Evolutionary conservation across 2,329 filamentous ascomycete genomes (phyloP), one percentile per base, ranked within the genome.

Genomic region (Cladosporium sp.): DNA sequence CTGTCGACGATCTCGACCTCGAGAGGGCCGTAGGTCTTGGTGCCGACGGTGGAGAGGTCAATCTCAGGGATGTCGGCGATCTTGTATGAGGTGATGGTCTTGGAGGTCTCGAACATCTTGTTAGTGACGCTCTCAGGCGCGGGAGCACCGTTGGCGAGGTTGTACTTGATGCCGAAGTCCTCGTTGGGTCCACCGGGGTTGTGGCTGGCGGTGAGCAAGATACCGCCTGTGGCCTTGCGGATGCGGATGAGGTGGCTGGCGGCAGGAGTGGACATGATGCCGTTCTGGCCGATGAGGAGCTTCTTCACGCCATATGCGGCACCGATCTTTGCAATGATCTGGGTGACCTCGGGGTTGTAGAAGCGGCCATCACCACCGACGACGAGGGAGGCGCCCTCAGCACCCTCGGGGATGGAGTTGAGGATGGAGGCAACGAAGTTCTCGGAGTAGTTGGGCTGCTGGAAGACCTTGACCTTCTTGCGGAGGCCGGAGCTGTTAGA

Each of bases 91-190:
- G 88, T 91, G 73, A 99, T 85, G 69, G 86, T 88, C 86, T 97
- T 98, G 73, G 94, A 94, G 68, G 89, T 88, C 74, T 94, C 92
- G 83, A 87, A 98, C 79, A 99, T 98, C 84, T 96, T 97, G 88
- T 99, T 96, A 72, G 95, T 99, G 71, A 99, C 92, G 64, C 91
- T 90, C 81, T 99, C 95, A 66, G 95, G 95, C 65, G 95, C 95
- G 52, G 95, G 95, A 65, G 93, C 95, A 74, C 95, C 95, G 77
- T 99, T 98, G 79, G 92, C 85, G 67, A 99, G 85, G 85, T 99
- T 99, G 87, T 99, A 99, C 84, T 99, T 99, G 89, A 99, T 99
- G 73, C 95, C 95, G 75, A 99, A 99, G 81, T 99, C 95, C 78
- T 95, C 91, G 73, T 88, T 90, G 68, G 95, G 95, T 94, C 94